Conservation (phyloP, 2,329 filamentous ascomycete genomes). For the Cladosporium sp. region DNA sequence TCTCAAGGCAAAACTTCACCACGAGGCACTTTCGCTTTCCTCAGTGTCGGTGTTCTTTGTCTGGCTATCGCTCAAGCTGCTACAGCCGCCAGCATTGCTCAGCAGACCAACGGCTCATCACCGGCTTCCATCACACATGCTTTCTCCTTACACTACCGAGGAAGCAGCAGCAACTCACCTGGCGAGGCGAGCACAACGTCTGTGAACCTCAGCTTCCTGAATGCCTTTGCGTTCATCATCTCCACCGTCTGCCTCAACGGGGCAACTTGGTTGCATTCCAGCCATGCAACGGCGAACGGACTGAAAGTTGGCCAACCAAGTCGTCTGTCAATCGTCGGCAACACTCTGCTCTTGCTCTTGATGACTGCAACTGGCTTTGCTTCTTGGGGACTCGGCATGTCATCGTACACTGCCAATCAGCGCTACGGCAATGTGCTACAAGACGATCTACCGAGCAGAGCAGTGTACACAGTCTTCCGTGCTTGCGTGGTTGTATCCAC, state of each 20-base stretch:
- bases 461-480: constrained; percentile 9
- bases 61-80: constrained; percentile 17
- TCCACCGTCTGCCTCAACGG: constrained; percentile 20
- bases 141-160: constrained; percentile 2
- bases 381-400: constrained; percentile 15
- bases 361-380: constrained; percentile 18
- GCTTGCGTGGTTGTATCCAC: constrained; percentile 12
- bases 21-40: constrained; percentile 19
- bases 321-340: neutral
- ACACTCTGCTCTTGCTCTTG: constrained; percentile 9
- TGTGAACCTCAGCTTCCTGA: constrained; percentile 15
- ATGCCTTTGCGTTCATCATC: constrained; percentile 20
- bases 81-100: neutral
- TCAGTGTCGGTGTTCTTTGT: constrained; percentile 11
- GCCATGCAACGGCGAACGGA: constrained; percentile 16
- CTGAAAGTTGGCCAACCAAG: neutral
- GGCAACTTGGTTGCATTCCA: constrained; percentile 19
- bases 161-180: neutral
- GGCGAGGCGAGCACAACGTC: constrained; percentile 1
- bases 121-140: constrained; percentile 6
- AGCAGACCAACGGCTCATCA: neutral
- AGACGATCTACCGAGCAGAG: neutral
- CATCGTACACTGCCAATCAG: constrained; percentile 6
- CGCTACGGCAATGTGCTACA: constrained; percentile 11
- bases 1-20: neutral